Base-by-base conservation (phyloP, 1,139 yeast species). In the Geotrichum restrictum region DNA sequence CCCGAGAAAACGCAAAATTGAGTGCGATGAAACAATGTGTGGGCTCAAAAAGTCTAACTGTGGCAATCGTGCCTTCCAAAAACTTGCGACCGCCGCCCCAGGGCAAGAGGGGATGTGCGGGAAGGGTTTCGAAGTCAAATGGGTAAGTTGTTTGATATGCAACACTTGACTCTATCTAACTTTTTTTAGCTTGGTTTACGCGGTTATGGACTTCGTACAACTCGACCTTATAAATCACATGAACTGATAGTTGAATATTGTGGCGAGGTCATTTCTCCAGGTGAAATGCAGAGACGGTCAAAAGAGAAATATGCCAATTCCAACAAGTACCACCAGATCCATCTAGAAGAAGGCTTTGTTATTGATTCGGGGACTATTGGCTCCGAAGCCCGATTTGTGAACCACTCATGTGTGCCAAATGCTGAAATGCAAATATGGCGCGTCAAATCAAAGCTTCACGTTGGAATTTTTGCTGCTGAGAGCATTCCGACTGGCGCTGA, bases 381-480 rank as follows among this genome's bases (percentile, higher is more conserved):
- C 1, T 71, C 75, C 0, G 69, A 66, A 2, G 76, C 76, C 0
- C 60, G 75, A 42, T 74, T 70, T 59, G 74, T 69, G 7, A 74
- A 73, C 56, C 77, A 74, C 52, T 73, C 76, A 0, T 74, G 77
- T 59, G 59, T 62, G 37, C 76, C 77, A 36, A 73, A 73, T 52
- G 62, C 70, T 21, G 69, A 65, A 44, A 69, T 73, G 68, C 74
- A 73, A 58, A 69, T 69, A 53, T 74, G 77, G 77, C 60, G 57
- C 33, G 73, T 73, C 22, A 60, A 69, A 38, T 69, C 67, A 1
- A 63, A 63, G 31, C 75, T 76, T 2, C 59, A 74, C 45, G 63
- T 72, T 24, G 76, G 75, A 0, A 56, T 73, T 13, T 73, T 71
- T 61, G 75, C 75, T 1, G 70, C 67, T 13, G 60, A 66, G 3